These are phyloP conservation scores for Aspergillus fumigatiaffinis DNA, from an alignment of 2,329 filamentous ascomycete species.

Conservation along the genomic window DNA sequence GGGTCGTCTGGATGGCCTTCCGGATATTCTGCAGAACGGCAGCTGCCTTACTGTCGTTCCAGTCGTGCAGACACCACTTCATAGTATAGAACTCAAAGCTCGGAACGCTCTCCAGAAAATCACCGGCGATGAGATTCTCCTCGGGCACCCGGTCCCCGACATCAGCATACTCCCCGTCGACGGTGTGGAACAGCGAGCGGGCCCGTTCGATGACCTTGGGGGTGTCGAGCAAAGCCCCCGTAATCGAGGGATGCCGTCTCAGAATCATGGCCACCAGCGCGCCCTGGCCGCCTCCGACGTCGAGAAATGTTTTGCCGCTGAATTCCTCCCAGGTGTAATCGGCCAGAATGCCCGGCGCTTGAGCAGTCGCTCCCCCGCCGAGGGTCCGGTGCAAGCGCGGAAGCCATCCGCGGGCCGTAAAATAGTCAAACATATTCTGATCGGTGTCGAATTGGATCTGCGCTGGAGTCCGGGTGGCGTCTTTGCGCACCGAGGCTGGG, in stretches of 20 bases:
- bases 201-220: constrained; percentile 32
- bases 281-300: constrained; percentile 42
- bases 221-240: constrained; percentile 35
- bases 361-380: constrained; percentile 34
- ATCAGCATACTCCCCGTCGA: constrained; percentile 30
- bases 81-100: constrained; percentile 28
- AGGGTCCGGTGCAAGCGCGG: constrained; percentile 36
- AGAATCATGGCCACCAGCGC: constrained; percentile 35
- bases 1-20: constrained; percentile 20
- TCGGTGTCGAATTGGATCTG: constrained; percentile 43
- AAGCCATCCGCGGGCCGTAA: constrained; percentile 30
- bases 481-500: constrained; percentile 24
- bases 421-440: constrained; percentile 39
- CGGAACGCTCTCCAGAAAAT: constrained; percentile 38
- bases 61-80: constrained; percentile 45
- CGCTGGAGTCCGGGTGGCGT: constrained; percentile 26
- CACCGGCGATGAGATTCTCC: constrained; percentile 31
- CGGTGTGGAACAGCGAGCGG: constrained; percentile 19
- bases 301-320: constrained; percentile 28
- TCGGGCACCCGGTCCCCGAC: constrained; percentile 25
- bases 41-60: constrained; percentile 32
- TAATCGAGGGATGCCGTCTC: constrained; percentile 24
- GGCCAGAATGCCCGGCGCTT: constrained; percentile 37
- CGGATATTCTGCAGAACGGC: constrained; percentile 30
- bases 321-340: constrained; percentile 33